phyloP scores from a whole-genome alignment of 306 rosid genomes.

The Trifolium fragiferum region DNA sequence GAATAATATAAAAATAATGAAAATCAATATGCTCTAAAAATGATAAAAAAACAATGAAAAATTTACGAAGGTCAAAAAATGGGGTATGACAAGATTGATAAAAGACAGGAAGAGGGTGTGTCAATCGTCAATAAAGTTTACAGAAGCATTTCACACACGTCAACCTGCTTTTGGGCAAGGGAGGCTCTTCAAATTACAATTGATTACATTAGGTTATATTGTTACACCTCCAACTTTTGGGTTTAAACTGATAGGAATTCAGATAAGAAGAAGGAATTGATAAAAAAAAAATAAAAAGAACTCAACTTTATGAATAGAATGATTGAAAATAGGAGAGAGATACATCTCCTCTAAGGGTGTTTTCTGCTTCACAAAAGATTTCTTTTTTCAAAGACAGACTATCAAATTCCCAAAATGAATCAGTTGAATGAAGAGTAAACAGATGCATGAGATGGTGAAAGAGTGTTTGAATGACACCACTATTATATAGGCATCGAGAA shows the following conservation, averaged over 20 bases:
- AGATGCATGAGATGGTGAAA: neutral
- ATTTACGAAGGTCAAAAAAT: too few relatives aligned
- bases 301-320: neutral
- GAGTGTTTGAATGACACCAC: neutral
- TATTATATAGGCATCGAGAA: neutral
- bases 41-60: too few relatives aligned
- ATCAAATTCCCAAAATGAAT: neutral
- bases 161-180: neutral
- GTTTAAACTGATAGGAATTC: neutral
- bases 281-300: neutral
- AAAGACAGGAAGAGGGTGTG: neutral
- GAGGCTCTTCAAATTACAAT: too few relatives aligned
- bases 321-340: neutral
- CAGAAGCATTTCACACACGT: neutral
- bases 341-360: neutral
- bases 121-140: neutral
- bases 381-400: neutral
- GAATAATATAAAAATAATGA: too few relatives aligned
- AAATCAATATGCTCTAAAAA: too few relatives aligned
- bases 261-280: neutral
- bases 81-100: too few relatives aligned
- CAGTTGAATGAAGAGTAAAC: neutral
- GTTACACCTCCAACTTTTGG: neutral
- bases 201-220: neutral
- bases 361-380: neutral